phyloP scores from a whole-genome alignment of 345 rosid genomes.

The Eucalyptus sp. region DNA sequence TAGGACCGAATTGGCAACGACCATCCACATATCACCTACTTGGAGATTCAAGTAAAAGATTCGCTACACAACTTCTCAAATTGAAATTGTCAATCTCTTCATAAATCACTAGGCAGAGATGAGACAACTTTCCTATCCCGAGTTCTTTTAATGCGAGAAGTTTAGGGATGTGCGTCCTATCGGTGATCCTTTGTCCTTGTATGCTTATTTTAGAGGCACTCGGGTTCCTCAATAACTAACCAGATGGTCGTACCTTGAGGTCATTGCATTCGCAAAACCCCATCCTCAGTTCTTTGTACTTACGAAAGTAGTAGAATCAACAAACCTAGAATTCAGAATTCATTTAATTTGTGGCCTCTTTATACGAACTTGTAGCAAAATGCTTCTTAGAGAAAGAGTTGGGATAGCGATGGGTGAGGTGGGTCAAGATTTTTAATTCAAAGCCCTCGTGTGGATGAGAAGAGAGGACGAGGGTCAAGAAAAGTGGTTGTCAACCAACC shows the following conservation, averaged over 20 bases:
- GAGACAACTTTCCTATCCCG: neutral
- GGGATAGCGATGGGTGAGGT: neutral
- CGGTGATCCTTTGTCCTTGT: neutral
- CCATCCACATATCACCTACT: neutral
- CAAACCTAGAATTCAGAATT: neutral
- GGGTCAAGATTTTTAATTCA: neutral
- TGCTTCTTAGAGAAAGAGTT: neutral
- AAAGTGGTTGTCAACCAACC: neutral
- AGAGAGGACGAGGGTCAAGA: neutral
- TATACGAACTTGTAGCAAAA: neutral
- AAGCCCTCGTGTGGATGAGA: neutral
- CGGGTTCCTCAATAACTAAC: neutral
- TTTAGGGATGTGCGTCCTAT: neutral
- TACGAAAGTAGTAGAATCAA: neutral
- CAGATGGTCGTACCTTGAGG: neutral
- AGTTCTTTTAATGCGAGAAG: neutral
- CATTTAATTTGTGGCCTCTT: neutral
- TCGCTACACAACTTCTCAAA: neutral
- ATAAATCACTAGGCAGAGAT: neutral
- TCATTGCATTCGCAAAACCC: neutral
- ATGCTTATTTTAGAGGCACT: neutral
- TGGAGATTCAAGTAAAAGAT: neutral
- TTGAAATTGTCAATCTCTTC: neutral
- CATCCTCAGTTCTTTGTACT: neutral
- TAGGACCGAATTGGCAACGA: neutral